Conservation (phyloP, 1,284 basidiomycete species). For the Macrocystidia cucumis region DNA sequence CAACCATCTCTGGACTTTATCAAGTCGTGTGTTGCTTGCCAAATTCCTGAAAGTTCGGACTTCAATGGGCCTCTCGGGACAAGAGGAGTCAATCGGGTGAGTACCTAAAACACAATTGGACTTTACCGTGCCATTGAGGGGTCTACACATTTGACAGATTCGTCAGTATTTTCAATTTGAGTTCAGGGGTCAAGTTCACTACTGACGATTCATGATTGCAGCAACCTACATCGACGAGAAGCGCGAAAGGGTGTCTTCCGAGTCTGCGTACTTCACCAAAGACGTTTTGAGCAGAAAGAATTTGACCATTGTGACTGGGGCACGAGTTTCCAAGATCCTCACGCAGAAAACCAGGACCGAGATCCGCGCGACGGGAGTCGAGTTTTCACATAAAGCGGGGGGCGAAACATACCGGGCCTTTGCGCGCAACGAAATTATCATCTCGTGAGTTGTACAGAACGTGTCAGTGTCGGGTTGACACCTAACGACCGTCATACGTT, state of each 20-base stretch:
- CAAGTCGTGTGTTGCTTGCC: constrained; percentile 35
- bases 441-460: constrained; percentile 60
- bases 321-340: constrained; percentile 48
- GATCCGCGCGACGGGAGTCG: constrained; percentile 54
- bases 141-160: constrained; percentile 15
- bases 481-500: not conserved
- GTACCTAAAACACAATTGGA: constrained; percentile 12
- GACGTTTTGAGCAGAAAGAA: constrained; percentile 57
- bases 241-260: constrained; percentile 50
- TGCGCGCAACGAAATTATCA: constrained; percentile 46
- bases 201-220: constrained; percentile 16
- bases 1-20: constrained; percentile 36
- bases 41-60: constrained; percentile 42
- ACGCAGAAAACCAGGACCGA: constrained; percentile 40
- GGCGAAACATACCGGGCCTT: constrained; percentile 34
- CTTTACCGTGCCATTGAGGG: not conserved
- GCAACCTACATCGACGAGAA: constrained; percentile 58
- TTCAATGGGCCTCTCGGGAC: constrained; percentile 45
- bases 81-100: constrained; percentile 43
- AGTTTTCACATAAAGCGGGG: constrained; percentile 34
- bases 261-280: constrained; percentile 58
- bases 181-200: not conserved
- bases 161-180: constrained; percentile 16
- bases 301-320: constrained; percentile 48
- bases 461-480: too few relatives aligned